These are phyloP conservation scores for Chlorella sp. DNA, from an alignment of 139 green algal species.

Conservation along the genomic window DNA sequence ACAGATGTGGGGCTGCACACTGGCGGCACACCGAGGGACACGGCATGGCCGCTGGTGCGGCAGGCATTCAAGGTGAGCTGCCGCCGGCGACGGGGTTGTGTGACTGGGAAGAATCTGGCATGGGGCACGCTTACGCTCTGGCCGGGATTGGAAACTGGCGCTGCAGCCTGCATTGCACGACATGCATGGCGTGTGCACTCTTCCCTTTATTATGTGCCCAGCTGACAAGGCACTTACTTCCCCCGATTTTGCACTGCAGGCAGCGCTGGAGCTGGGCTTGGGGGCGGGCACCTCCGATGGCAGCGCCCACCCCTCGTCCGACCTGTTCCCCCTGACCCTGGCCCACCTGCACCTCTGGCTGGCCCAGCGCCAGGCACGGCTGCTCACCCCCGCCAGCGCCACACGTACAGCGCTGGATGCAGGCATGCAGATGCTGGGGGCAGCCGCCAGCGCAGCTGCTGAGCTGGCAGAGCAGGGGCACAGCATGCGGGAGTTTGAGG, in stretches of 20 bases:
- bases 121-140: neutral
- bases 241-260: no score
- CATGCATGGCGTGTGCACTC: no score
- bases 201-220: no score
- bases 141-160: neutral
- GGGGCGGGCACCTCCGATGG: no score
- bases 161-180: neutral
- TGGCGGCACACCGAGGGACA: slow-evolving; percentile 26
- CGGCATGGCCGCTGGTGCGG: slow-evolving; percentile 44
- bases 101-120: neutral
- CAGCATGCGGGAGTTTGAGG: slow-evolving; percentile 35
- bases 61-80: slow-evolving; percentile 33
- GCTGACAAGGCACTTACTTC: no score
- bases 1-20: slow-evolving; percentile 52
- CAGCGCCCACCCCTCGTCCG: no score
- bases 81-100: neutral
- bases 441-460: slow-evolving; percentile 38
- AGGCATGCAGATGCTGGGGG: slow-evolving; percentile 49
- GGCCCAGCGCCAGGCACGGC: slow-evolving; percentile 18
- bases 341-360: slow-evolving; percentile 56
- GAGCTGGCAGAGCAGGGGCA: slow-evolving; percentile 39
- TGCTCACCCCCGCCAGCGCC: slow-evolving; percentile 6
- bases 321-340: slow-evolving; percentile 27
- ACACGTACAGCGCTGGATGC: neutral
- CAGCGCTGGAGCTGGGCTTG: no score